Evolutionary conservation across 75 land plant genomes (phyloP), one percentile per base, ranked within the genome.

Genomic region (Larix kaempferi): DNA sequence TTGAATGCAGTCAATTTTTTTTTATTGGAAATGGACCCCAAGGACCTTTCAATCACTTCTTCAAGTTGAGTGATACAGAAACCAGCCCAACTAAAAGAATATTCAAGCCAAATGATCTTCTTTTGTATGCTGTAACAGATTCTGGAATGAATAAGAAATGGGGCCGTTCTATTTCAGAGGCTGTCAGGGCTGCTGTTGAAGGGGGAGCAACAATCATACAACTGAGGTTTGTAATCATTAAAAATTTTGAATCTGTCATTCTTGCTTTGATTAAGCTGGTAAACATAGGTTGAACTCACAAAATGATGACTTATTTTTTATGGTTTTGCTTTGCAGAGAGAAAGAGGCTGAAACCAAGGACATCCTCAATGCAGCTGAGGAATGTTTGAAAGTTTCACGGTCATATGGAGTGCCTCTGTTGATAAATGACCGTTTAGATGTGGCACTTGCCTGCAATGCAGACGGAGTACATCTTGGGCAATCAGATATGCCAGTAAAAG

Each of bases 191-290:
- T 72, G 91, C 99, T 62, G 86, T 96, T 55, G 89, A 90, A 83
- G 99, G 99, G 58, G 99, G 99, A 61, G 99, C 99, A 29, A 96
- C 98, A 54, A 94, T 96, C 26, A 69, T 96, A 29, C 99, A 96
- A 55, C 74, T 96, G 23, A 91, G 99, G 99, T 94, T 65, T 56
- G 81, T 82, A 21, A 13, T 59, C 29, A 19, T 49, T 19, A n/a
- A n/a, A 15, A 41, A n/a, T 39, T 22, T 41, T 41, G n/a, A 67
- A 39, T 69, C 7, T 3, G 8, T 41, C 26, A 62, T 62, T 62
- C 65, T 27, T 62, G 2, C 26, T 14, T 62, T 14, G 33, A 21
- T 37, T n/a, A 37, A 19, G 8, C 1, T 41, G n/a, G 3, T 69
- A 16, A 39, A 41, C 25, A 3, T 69, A n/a, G 52, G n/a, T 37